Evolutionary conservation across 208 protist genomes (phyloP), one percentile per base, ranked within the genome.

Genomic region (Crithidia fasciculata): DNA sequence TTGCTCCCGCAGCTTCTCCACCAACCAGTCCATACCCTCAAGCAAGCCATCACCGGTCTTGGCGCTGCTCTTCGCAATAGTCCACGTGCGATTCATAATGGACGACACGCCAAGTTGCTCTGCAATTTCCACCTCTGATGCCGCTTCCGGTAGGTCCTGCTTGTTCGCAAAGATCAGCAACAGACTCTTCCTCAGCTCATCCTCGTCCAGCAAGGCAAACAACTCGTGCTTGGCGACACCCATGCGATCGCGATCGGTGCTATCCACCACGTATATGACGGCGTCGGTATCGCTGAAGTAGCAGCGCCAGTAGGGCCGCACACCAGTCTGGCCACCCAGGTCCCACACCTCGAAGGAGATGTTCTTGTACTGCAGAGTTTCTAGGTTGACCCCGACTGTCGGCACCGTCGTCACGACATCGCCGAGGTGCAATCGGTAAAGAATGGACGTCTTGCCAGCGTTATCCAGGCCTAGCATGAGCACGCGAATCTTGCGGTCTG

Each of bases 311-410:
- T 99, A 91, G 2, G 93, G 94, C 28, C 97, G 89, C 66, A 99
- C 98, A 53, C 97, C 98, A 71, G 99, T 96, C 84, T 99, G 98
- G 18, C 98, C 98, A 28, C 93, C 92, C 12, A 99, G 94, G 80
- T 99, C 98, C 98, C 98, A 99, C 61, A 99, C 95, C 61, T 97
- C 98, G 74, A 99, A 99, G 40, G 88, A 98, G 75, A 99, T 94
- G 60, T 99, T 99, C 81, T 99, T 99, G 88, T 99, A 99, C 72
- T 98, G 77, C 36, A 99, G 80, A 5, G 88, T 97, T 59, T 99
- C 98, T 36, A 99, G 87, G 86, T 99, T 99, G 82, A 99, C 98
- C 9, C 98, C 96, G 36, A 99, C 98, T 2, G 98, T 99, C 0
- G 98, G 98, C 9, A 99, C 97, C 6, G 98, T 99, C 2, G 96